Evolutionary conservation across 2,329 filamentous ascomycete species (phyloP).

Genomic region (Penicillium griseofulvum): DNA sequence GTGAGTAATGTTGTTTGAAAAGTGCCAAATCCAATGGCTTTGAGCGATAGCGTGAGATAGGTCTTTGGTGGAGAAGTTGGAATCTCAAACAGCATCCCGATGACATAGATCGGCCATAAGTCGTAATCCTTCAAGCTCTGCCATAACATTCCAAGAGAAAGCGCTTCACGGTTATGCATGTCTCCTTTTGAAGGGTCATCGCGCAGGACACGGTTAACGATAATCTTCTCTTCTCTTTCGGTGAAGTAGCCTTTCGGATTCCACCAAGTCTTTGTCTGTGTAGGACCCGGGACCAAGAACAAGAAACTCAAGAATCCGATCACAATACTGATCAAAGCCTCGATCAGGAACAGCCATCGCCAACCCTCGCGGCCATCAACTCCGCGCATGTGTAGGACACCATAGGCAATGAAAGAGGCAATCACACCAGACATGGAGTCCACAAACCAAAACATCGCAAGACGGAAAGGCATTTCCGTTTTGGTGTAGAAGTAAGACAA

Average conservation of each 20-base stretch:
- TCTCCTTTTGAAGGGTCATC: constrained; percentile 42
- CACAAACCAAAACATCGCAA: constrained; percentile 40
- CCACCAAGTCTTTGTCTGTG: constrained; percentile 53
- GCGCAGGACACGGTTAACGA: constrained; percentile 58
- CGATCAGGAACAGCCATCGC: constrained; percentile 46
- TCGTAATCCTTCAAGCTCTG: constrained; percentile 37
- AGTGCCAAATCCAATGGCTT: constrained; percentile 11
- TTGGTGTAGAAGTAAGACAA: constrained; percentile 43
- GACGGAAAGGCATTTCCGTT: constrained; percentile 34
- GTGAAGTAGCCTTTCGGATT: constrained; percentile 62
- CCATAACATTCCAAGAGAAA: constrained; percentile 32
- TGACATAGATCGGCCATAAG: constrained; percentile 40
- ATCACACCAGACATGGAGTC: constrained; percentile 33
- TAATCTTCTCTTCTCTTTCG: constrained; percentile 60
- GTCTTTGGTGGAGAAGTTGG: constrained; percentile 44
- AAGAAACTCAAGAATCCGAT: constrained; percentile 46
- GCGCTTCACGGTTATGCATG: constrained; percentile 38
- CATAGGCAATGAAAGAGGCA: constrained; percentile 36
- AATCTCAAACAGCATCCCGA: constrained; percentile 39
- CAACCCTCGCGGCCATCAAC: constrained; percentile 43
- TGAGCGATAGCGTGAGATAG: constrained; percentile 43
- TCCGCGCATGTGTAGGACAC: constrained; percentile 42
- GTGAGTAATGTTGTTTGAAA: constrained; percentile 26
- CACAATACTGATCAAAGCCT: constrained; percentile 44
- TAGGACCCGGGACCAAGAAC: constrained; percentile 40